Conservation (phyloP, 495 filamentous ascomycete species). For the Trypethelium eluteriae region DNA sequence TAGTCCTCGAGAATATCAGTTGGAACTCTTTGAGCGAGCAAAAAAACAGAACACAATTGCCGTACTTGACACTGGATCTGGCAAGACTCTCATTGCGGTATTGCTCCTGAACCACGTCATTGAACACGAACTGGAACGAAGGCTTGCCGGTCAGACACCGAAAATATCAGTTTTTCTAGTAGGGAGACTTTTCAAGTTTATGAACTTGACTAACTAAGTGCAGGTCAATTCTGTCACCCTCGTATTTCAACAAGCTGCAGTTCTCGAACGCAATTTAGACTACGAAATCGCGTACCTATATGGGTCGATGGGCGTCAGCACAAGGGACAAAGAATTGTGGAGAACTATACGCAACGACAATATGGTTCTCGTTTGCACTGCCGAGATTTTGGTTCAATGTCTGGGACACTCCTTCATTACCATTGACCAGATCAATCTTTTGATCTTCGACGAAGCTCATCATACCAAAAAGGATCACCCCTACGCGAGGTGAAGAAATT, state of each 20-base stretch:
- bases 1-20: constrained; percentile 81
- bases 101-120: constrained; percentile 73
- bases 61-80: constrained; percentile 95
- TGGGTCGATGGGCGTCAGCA: constrained; percentile 61
- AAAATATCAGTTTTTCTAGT: constrained; percentile 82
- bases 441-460: constrained; percentile 95
- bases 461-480: constrained; percentile 93
- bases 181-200: constrained; percentile 12
- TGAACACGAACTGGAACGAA: constrained; percentile 66
- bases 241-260: constrained; percentile 82
- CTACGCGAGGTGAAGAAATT: constrained; percentile 57
- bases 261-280: constrained; percentile 76
- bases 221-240: constrained; percentile 82
- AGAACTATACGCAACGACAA: constrained; percentile 55
- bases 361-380: constrained; percentile 90
- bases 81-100: constrained; percentile 92
- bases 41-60: constrained; percentile 85
- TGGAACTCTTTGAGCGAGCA: constrained; percentile 84
- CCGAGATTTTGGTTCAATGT: constrained; percentile 71
- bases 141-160: constrained; percentile 50
- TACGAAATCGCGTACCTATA: constrained; percentile 71
- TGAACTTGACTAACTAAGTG: constrained; percentile 8
- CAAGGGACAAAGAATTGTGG: constrained; percentile 65
- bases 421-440: constrained; percentile 78
- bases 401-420: constrained; percentile 73